These are phyloP conservation scores for Cucurbita maxima DNA, from an alignment of 306 rosid genomes.

Conservation along the genomic window DNA sequence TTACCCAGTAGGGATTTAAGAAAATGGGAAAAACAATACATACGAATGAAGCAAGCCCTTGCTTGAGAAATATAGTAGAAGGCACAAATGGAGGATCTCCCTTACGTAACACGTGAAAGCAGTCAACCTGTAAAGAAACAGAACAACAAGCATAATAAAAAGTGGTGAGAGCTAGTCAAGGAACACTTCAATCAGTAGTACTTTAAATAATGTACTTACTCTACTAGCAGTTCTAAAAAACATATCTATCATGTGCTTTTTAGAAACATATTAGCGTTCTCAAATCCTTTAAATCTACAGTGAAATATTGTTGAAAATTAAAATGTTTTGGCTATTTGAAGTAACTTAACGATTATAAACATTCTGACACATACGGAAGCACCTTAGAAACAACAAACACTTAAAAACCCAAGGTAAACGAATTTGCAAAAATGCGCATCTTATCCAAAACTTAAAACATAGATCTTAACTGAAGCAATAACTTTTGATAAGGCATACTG, in stretches of 20 bases:
- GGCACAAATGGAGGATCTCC: conserved; percentile 94
- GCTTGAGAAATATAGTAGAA: conserved; percentile 68
- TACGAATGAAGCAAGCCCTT: conserved; percentile 88
- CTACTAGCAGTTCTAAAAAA: not conserved
- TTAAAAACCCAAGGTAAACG: not conserved
- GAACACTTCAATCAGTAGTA: not conserved
- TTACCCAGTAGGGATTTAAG: not conserved
- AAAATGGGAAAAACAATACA: conserved; percentile 13
- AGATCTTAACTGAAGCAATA: not conserved
- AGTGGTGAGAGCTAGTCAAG: not conserved
- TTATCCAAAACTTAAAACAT: not conserved
- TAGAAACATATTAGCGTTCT: not conserved
- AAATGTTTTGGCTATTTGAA: not conserved
- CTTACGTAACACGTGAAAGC: conserved; percentile 92
- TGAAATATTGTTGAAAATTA: not conserved
- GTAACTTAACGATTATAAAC: not conserved
- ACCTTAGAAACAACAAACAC: not conserved
- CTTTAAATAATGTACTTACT: not conserved
- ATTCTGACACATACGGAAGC: not conserved
- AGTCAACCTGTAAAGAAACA: conserved; percentile 57
- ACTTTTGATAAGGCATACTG: not conserved
- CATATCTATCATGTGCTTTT: not conserved
- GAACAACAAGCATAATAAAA: not conserved
- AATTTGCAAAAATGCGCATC: not conserved
- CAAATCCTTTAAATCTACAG: not conserved